Evolutionary conservation across 2,329 filamentous ascomycete genomes (phyloP), one percentile per base, ranked within the genome.

Genomic region (Botryotinia calthae): DNA sequence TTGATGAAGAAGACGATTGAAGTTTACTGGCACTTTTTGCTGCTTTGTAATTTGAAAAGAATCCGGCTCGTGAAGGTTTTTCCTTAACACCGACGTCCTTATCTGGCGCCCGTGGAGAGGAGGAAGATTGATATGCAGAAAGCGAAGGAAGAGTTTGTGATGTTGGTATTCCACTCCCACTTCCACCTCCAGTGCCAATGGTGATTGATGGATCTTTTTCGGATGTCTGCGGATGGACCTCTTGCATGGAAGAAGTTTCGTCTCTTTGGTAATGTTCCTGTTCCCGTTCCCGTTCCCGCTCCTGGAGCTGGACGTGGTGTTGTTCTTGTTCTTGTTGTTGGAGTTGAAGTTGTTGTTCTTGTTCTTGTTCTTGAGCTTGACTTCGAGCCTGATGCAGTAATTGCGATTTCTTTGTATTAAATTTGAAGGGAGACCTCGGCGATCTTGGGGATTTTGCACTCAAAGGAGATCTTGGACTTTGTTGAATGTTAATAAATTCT

Each of bases 41-140:
- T 18, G 84, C 84, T 72, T 83, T 82, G 73, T 85, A 82, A 75
- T 86, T 86, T 61, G 83, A 81, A 75, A 86, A 86, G 75, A 86
- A 85, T 80, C 79, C 78, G 48, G 75, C 76, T 54, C 76, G 76
- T 42, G 76, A 61, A 25, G 78, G 74, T 56, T 76, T 74, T 72
- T 79, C 76, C 65, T 66, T 73, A n/a, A 78, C 74, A 40, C 74
- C 67, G 58, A 76, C 67, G 61, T 74, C 71, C 51, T 73, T n/a
- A 48, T 73, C 22, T 71, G n/a, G n/a, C 54, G 62, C 46, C 40
- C 69, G 37, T 46, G 37, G n/a, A 56, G n/a, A 56, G 51, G n/a
- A 7, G 6, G 51, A 74, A 42, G 72, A 63, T 61, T 77, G 74
- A 59, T 75, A 37, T 48, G 75, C 70, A 25, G 76, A 73, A 18